Evolutionary conservation across 2,329 filamentous ascomycete species (phyloP), one percentile per base, ranked within the genome.

Genomic region (Rhynchosporium graminicola): DNA sequence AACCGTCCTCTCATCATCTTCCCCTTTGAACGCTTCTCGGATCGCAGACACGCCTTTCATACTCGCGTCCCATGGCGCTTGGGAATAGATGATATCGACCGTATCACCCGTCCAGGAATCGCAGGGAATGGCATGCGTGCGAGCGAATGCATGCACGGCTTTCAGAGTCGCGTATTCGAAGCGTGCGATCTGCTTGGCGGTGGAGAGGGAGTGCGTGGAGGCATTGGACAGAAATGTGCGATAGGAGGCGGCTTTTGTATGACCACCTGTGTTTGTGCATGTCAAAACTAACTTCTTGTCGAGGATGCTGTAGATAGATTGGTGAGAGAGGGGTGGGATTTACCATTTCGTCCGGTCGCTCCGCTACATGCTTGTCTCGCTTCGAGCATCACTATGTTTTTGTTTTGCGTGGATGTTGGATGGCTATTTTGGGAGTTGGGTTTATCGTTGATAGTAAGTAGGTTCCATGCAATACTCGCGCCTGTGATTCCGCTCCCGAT

Each of bases 131-230:
- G 65, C 66, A 60, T 86, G 73, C 20, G 78, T 73, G 4, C 72
- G 70, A 0, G 83, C 82, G 63, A 88, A 81, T 0, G 70, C 73
- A 68, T 87, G 85, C 9, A 85, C 80, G n/a, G 79, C 80, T 31
- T 77, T 73, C 60, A 88, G 83, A 68, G 79, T 82, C 46, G 77
- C 76, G 47, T 80, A 79, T 70, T 85, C 82, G 50, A 85, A 77
- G 9, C 76, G 77, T 2, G 80, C 81, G 13, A 71, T 68, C 42
- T 65, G 62, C 28, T 26, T 40, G 4, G 50, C 50, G 7, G 50
- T 52, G 9, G 5, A 1, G 13, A 40, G 50, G 33, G 50, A 52
- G 33, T 36, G 9, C 2, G 36, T 52, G 15, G 50, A 38, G 10
- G 46, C 9, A 26, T 59, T 72, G 9, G 60, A 43, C 29, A 66